Evolutionary conservation across 208 protist species (phyloP).

Genomic region (Wallacemonas sp.): DNA sequence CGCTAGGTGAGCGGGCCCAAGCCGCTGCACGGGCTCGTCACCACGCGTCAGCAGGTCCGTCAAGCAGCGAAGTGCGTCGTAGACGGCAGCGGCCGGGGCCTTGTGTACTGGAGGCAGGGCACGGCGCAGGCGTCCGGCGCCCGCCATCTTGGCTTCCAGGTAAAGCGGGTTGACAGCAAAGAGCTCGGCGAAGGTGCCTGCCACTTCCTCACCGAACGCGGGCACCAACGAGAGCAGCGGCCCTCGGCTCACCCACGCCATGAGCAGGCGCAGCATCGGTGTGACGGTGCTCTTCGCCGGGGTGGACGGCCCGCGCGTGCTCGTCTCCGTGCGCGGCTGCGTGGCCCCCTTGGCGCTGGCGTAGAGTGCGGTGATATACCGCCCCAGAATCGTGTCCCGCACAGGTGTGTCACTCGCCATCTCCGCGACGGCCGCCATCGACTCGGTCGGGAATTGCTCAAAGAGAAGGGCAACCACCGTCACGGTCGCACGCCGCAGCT

Average conservation of each 20-base stretch:
- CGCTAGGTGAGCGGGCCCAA: not conserved
- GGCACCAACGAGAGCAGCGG: conserved; percentile 53
- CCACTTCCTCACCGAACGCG: conserved; percentile 47
- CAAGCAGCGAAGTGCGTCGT: conserved; percentile 74
- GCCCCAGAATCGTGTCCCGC: conserved; percentile 29
- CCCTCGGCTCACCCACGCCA: conserved; percentile 55
- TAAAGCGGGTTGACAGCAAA: conserved; percentile 41
- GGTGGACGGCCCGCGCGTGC: not conserved
- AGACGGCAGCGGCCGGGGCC: conserved; percentile 33
- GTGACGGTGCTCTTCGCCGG: conserved; percentile 32
- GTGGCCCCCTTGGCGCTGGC: conserved; percentile 27
- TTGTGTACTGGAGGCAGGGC: conserved; percentile 25
- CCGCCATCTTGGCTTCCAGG: not conserved
- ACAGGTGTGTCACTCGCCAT: conserved; percentile 13
- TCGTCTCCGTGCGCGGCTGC: not conserved
- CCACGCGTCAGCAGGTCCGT: conserved; percentile 52
- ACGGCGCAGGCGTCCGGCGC: not conserved
- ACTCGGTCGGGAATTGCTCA: conserved; percentile 79
- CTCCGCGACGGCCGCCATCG: conserved; percentile 36
- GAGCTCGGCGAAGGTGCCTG: conserved; percentile 62
- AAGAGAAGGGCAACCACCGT: conserved; percentile 57
- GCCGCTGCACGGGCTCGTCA: conserved; percentile 39
- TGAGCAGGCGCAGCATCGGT: conserved; percentile 70
- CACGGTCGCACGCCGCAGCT: conserved; percentile 50
- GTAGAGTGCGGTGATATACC: conserved; percentile 29